Percentiles rank a stretch among this genome's conserved stretches.
phyloP scores from a whole-genome alignment of 306 rosid genomes.

The Lotus japonicus region DNA sequence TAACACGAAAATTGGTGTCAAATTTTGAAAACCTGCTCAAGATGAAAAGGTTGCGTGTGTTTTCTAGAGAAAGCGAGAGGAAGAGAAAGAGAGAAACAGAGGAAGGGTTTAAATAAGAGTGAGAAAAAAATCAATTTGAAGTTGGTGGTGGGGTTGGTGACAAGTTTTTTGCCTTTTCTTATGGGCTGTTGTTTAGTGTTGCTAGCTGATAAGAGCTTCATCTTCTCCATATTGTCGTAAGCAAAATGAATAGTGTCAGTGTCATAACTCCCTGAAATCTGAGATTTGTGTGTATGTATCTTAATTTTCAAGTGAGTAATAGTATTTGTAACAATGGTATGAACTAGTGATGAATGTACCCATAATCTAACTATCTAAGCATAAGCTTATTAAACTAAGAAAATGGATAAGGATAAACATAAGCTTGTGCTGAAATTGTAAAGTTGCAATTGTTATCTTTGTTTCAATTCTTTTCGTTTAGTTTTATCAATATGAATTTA shows the following conservation, averaged over 20 bases:
- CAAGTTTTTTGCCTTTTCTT: background rate
- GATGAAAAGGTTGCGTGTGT: conserved; percentile 4
- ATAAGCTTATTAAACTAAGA: background rate
- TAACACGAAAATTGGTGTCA: conserved; percentile 1
- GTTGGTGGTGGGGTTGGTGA: conserved; percentile 24
- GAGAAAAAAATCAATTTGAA: background rate
- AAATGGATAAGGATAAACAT: background rate
- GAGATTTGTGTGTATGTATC: too few species aligned
- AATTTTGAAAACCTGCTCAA: background rate
- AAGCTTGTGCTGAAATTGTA: background rate
- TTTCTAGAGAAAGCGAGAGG: background rate
- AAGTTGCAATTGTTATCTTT: background rate
- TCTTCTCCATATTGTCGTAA: background rate
- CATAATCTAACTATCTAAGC: too few species aligned
- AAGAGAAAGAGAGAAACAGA: background rate
- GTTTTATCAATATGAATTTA: background rate
- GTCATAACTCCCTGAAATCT: too few species aligned
- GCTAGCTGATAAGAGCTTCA: conserved; percentile 1
- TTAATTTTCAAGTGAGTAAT: too few species aligned
- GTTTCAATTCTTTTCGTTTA: background rate
- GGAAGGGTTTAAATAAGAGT: background rate
- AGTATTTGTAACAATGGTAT: too few species aligned
- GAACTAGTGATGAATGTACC: too few species aligned
- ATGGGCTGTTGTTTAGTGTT: background rate
- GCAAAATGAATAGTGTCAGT: background rate